Base-by-base conservation (phyloP, 2,329 filamentous ascomycete genomes). In the Alternaria ethzedia region DNA sequence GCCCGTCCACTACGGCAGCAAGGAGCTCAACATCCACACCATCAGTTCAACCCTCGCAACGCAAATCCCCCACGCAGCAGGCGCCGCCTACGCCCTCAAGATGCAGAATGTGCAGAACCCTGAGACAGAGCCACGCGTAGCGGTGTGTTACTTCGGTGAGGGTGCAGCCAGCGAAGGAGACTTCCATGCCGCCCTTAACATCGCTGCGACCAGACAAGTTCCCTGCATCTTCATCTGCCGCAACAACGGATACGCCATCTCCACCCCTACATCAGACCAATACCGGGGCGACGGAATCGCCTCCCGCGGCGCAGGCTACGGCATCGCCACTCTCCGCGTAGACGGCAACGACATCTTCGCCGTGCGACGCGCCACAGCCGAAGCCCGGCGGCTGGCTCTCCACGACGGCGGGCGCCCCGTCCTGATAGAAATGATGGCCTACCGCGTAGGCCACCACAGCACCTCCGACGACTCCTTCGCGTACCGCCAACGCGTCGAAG, bases 391-490 rank as follows among this genome's bases (percentile, higher is more conserved):
- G 52, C 88, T 95, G 75, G 94, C 95, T 0, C 85, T 98, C 4
- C 84, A 91, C 59, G 89, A 92, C 46, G 93, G 92, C n/a, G 92
- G 93, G 5, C 89, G 87, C 66, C 94, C 93, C 0, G 87, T 99
- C 0, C 83, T 99, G 8, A 91, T 99, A 44, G 96, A 99, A 82
- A 94, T 94, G 59, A 97, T 99, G 92, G 95, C 92, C 23, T 99
- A 99, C 82, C 93, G 96, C n/a, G 94, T 98, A 46, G 95, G 92
- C 7, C 94, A 99, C 78, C 96, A 99, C 83, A 97, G 93, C 80
- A 99, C 96, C 1, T 96, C 92, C 0, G 96, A 99, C 76, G 96
- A 99, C 81, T 96, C 92, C 25, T 99, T 97, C 75, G 96, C 96
- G 0, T 99, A 99, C 82, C 91, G 96, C 9, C 94, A 94, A 2